phyloP scores from a whole-genome alignment of 2,329 filamentous ascomycete genomes.

The Arthrobotrys sphaeroides region DNA sequence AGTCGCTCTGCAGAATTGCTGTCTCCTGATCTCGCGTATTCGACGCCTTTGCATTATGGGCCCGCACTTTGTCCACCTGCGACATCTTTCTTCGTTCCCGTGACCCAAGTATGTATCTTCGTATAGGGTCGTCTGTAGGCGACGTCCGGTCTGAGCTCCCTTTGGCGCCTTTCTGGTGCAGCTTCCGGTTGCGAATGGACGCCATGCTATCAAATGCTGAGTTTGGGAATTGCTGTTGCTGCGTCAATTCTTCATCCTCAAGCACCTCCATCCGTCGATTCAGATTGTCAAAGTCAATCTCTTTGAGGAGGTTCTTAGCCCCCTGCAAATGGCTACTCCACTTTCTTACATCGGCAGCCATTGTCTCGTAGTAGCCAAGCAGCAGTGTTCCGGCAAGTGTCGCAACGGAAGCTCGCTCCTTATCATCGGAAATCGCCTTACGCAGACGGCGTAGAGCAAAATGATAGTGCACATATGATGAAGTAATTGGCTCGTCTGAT shows the following conservation, averaged over 20 bases:
- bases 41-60: conserved; percentile 57
- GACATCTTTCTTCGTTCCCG: conserved; percentile 43
- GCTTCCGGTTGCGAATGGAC: conserved; percentile 34
- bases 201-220: conserved; percentile 35
- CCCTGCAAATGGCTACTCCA: conserved; percentile 94
- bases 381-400: conserved; percentile 89
- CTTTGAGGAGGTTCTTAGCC: conserved; percentile 80
- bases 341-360: conserved; percentile 91
- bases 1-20: conserved; percentile 82
- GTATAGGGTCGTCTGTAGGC: conserved; percentile 36
- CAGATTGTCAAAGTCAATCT: conserved; percentile 80
- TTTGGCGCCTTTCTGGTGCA: conserved; percentile 29
- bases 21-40: conserved; percentile 72
- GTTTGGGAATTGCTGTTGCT: conserved; percentile 20
- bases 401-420: conserved; percentile 76
- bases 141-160: conserved; percentile 22
- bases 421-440: conserved; percentile 75
- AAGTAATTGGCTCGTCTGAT: conserved; percentile 76
- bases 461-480: conserved; percentile 91
- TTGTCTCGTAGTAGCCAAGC: conserved; percentile 91
- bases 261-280: conserved; percentile 75
- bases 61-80: conserved; percentile 30
- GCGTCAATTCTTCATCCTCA: conserved; percentile 62
- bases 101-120: conserved; percentile 48
- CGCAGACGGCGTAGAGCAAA: conserved; percentile 81